Conservation (phyloP, 306 rosid species). For the Fagus crenata region DNA sequence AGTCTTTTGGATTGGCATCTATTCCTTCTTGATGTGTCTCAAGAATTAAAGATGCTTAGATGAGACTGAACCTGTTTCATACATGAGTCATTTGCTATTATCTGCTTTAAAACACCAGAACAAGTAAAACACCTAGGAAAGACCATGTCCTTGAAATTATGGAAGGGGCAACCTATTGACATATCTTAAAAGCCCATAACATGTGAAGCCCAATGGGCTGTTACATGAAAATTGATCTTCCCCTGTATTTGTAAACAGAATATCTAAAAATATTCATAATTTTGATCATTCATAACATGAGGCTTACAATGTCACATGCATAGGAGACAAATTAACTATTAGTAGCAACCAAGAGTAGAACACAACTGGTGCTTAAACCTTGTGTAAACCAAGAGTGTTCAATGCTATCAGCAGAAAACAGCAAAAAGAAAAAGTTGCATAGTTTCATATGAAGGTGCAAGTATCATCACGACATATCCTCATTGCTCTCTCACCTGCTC, state of each 20-base stretch:
- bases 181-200: neutral
- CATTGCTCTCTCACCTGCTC: neutral
- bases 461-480: neutral
- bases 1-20: neutral
- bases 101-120: neutral
- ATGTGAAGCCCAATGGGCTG: neutral
- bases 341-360: neutral
- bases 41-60: neutral
- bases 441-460: neutral
- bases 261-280: neutral
- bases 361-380: neutral
- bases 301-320: neutral
- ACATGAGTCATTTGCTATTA: neutral
- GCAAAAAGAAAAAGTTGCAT: neutral
- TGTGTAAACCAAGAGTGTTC: neutral
- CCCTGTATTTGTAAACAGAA: neutral
- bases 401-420: conserved; percentile 9
- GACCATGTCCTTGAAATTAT: neutral
- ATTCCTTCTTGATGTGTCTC: neutral
- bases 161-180: neutral
- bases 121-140: neutral
- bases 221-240: neutral
- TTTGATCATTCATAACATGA: neutral
- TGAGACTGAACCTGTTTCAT: neutral
- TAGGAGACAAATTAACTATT: neutral